These are phyloP conservation scores for Podospora tetraspora DNA, from an alignment of 495 filamentous ascomycete species.

Conservation along the genomic window DNA sequence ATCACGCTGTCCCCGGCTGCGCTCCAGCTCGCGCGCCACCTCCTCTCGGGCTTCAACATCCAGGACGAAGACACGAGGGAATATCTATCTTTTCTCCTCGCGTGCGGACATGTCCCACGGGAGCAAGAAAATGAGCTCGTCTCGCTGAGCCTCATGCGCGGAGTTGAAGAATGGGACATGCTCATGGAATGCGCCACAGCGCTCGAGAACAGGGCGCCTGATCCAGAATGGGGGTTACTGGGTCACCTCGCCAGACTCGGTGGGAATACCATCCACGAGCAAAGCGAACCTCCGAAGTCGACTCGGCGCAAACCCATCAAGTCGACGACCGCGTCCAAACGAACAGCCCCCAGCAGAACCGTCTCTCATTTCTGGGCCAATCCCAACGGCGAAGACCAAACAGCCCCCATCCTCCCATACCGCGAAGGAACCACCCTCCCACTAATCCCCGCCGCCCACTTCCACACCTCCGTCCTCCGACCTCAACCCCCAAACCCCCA, in stretches of 20 bases:
- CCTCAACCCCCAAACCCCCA: background rate
- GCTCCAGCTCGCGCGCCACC: background rate
- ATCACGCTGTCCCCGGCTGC: background rate
- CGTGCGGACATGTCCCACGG: conserved; percentile 16
- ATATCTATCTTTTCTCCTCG: conserved; percentile 24
- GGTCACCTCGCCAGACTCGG: conserved; percentile 12
- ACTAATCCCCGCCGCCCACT: background rate
- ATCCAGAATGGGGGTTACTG: conserved; percentile 12
- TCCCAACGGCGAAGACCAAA: background rate
- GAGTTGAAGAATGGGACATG: conserved; percentile 33
- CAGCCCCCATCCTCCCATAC: background rate
- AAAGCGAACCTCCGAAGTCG: background rate
- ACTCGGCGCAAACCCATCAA: background rate
- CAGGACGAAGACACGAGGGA: conserved; percentile 18
- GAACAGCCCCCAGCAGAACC: background rate
- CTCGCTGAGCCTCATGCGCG: conserved; percentile 24
- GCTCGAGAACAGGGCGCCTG: conserved; percentile 20
- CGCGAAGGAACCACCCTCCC: background rate
- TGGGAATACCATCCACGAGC: background rate
- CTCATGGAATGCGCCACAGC: conserved; percentile 27
- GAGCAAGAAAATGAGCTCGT: conserved; percentile 26
- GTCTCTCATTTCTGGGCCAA: conserved; percentile 20
- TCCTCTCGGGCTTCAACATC: conserved; percentile 31
- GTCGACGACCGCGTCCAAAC: background rate
- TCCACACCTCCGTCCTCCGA: conserved; percentile 17